phyloP scores from a whole-genome alignment of 2,329 filamentous ascomycete genomes.

The Gnomoniopsis smithogilvyi region DNA sequence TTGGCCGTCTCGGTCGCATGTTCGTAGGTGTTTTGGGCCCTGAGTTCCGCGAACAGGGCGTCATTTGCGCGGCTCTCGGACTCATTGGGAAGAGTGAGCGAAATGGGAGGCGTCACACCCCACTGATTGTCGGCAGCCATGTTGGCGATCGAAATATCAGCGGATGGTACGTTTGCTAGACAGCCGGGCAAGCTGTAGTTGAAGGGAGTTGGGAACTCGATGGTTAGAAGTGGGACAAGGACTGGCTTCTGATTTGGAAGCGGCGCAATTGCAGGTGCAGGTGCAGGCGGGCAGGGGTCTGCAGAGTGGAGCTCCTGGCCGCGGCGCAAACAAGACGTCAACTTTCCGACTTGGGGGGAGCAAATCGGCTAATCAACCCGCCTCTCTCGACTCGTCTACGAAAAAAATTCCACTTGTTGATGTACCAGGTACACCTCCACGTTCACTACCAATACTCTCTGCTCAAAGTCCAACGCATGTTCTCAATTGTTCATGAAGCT shows the following conservation, averaged over 20 bases:
- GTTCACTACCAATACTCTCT: not conserved
- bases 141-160: conserved; percentile 10
- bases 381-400: not conserved
- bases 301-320: not conserved
- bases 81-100: conserved; percentile 69
- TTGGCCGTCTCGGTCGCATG: conserved; percentile 76
- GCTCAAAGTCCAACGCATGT: not conserved
- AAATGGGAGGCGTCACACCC: conserved; percentile 84
- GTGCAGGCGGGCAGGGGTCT: not conserved
- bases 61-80: conserved; percentile 75
- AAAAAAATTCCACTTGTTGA: not conserved
- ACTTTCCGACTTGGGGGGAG: too few species aligned
- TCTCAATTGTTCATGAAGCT: not conserved
- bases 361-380: not conserved
- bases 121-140: conserved; percentile 30
- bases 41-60: conserved; percentile 77
- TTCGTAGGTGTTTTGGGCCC: conserved; percentile 90
- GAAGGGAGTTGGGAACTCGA: not conserved
- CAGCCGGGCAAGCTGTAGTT: not conserved
- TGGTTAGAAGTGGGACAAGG: not conserved
- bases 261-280: not conserved
- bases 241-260: conserved; percentile 1
- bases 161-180: not conserved
- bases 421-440: not conserved
- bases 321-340: too few species aligned